Conservation (phyloP, 352 stramenopile genomes). For the Blastocystis hominis region DNA sequence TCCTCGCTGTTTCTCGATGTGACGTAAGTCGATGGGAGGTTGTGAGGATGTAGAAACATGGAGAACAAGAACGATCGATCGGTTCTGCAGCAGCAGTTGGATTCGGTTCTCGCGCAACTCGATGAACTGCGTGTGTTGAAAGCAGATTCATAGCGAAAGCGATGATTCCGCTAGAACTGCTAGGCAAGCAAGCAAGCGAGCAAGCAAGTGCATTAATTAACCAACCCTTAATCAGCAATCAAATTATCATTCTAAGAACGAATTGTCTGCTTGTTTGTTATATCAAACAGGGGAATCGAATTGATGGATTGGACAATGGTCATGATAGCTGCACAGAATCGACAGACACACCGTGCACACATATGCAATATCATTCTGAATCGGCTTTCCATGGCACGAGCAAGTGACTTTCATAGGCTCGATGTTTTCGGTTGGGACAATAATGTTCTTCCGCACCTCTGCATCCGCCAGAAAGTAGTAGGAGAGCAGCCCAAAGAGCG, state of each 20-base stretch:
- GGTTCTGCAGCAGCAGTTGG: neutral
- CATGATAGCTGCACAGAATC: neutral
- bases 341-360: conserved; percentile 42
- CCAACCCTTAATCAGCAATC: too few relatives aligned
- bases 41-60: neutral
- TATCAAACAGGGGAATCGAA: conserved; percentile 7
- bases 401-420: neutral
- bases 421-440: neutral
- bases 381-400: conserved; percentile 49
- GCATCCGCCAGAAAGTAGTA: conserved; percentile 32
- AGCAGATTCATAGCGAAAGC: too few relatives aligned
- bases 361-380: conserved; percentile 38
- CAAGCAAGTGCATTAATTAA: too few relatives aligned
- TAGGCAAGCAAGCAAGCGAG: too few relatives aligned
- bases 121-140: neutral
- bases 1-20: neutral
- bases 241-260: neutral
- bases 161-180: too few relatives aligned
- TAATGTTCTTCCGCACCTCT: neutral
- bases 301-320: conserved; percentile 30
- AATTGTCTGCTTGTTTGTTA: neutral
- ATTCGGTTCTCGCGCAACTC: neutral
- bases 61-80: neutral
- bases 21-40: neutral
- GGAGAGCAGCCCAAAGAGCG: conserved; percentile 1